Conservation (phyloP, 75 land plant genomes). For the Chamaecyparis obtusa region DNA sequence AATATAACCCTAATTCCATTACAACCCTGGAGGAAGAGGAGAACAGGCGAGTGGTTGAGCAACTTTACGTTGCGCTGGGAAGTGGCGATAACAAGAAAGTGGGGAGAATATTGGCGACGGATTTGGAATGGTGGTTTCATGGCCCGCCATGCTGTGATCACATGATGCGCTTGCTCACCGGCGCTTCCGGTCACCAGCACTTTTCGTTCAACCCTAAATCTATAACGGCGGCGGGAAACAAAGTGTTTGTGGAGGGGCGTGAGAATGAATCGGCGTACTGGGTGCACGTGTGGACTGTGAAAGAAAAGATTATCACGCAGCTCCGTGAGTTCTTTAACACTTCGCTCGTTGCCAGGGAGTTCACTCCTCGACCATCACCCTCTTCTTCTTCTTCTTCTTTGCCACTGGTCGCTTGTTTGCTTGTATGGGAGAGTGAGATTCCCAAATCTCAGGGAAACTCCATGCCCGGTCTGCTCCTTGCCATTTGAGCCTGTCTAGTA, state of each 20-base stretch:
- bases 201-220: slow-evolving; percentile 20
- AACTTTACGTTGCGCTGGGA: slow-evolving; percentile 37
- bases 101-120: slow-evolving; percentile 28
- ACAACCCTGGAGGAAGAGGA: background rate
- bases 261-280: slow-evolving; percentile 24
- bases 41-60: slow-evolving; percentile 17
- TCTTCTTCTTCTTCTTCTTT: background rate
- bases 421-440: slow-evolving; percentile 58
- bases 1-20: no score
- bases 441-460: slow-evolving; percentile 37
- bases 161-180: slow-evolving; percentile 75
- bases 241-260: slow-evolving; percentile 71
- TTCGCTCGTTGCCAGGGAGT: slow-evolving; percentile 41
- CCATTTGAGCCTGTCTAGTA: slow-evolving; percentile 15
- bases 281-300: slow-evolving; percentile 79
- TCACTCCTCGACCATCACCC: slow-evolving; percentile 27
- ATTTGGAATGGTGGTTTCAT: slow-evolving; percentile 87
- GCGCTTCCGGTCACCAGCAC: slow-evolving; percentile 12
- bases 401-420: slow-evolving; percentile 21
- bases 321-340: slow-evolving; percentile 74
- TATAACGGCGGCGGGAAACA: slow-evolving; percentile 15
- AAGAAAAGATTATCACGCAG: slow-evolving; percentile 46
- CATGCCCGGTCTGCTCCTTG: slow-evolving; percentile 63
- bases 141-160: slow-evolving; percentile 68
- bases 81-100: slow-evolving; percentile 18